These are phyloP conservation scores for Neonectria coccinea DNA, from an alignment of 2,329 filamentous ascomycete genomes.

Conservation along the genomic window DNA sequence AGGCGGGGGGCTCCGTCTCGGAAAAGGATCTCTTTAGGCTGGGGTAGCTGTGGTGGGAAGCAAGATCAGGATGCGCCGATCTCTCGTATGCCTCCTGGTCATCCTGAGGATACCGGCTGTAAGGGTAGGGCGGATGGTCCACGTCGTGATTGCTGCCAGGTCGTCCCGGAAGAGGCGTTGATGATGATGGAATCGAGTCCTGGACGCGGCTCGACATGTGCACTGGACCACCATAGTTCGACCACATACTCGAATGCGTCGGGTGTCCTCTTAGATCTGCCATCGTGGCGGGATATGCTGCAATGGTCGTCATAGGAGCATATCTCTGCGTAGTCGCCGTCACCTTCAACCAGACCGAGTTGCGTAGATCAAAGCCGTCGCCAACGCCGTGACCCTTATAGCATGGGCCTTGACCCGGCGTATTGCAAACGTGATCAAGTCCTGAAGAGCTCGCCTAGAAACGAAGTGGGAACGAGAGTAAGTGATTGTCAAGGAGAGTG, in stretches of 20 bases:
- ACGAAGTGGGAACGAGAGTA: conserved; percentile 29
- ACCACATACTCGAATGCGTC: conserved; percentile 68
- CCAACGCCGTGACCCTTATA: conserved; percentile 37
- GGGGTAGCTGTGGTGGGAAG: conserved; percentile 64
- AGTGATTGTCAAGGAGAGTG: conserved; percentile 27
- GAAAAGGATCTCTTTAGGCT: conserved; percentile 70
- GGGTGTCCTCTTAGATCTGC: conserved; percentile 72
- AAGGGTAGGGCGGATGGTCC: conserved; percentile 64
- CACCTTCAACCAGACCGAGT: conserved; percentile 40
- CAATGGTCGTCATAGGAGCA: conserved; percentile 71
- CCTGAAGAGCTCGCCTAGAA: conserved; percentile 30
- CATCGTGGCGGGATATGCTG: conserved; percentile 71
- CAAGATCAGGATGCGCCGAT: conserved; percentile 60
- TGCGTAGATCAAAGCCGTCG: conserved; percentile 42
- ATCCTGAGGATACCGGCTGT: conserved; percentile 66
- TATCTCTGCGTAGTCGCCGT: conserved; percentile 51
- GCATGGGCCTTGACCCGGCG: conserved; percentile 37
- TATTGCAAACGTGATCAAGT: conserved; percentile 27
- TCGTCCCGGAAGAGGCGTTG: conserved; percentile 62
- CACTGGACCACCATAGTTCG: conserved; percentile 67
- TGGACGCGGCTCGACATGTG: conserved; percentile 65
- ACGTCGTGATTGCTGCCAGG: conserved; percentile 63
- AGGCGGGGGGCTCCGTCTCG: conserved; percentile 65
- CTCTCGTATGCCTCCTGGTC: conserved; percentile 67
- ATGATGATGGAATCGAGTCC: conserved; percentile 60